Evolutionary conservation across 805 yeast genomes (phyloP).

Genomic region (Phaffomyces thermotolerans): DNA sequence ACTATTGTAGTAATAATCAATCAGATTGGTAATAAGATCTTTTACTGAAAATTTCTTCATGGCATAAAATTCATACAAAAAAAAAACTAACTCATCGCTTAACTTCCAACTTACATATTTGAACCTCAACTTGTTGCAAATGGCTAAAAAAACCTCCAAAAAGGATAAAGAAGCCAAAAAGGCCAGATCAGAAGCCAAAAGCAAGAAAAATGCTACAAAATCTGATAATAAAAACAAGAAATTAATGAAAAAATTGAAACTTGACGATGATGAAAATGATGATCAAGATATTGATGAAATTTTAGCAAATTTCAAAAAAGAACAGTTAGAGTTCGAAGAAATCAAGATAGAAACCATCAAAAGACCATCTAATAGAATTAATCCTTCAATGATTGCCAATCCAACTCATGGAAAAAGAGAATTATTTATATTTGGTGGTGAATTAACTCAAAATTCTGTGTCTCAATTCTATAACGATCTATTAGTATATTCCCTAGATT

Average conservation of each 20-base stretch:
- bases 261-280: conserved; percentile 78
- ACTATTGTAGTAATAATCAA: too few species aligned
- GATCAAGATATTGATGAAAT: conserved; percentile 83
- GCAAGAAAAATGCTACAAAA: conserved; percentile 66
- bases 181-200: conserved; percentile 79
- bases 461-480: conserved; percentile 80
- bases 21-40: too few species aligned
- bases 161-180: conserved; percentile 88
- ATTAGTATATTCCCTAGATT: conserved; percentile 63
- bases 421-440: conserved; percentile 87
- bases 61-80: not conserved
- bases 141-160: conserved; percentile 85
- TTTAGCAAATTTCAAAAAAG: conserved; percentile 64
- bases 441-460: conserved; percentile 41
- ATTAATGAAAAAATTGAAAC: conserved; percentile 65
- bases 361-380: conserved; percentile 64
- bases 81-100: not conserved
- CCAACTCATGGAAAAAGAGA: conserved; percentile 75
- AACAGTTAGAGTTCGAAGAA: conserved; percentile 74
- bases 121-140: conserved; percentile 20
- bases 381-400: conserved; percentile 65
- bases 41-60: too few species aligned
- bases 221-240: conserved; percentile 72
- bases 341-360: conserved; percentile 51
- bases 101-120: too few species aligned